phyloP scores from a whole-genome alignment of 108 stramenopile species.

The Cylindrotheca fusiformis region DNA sequence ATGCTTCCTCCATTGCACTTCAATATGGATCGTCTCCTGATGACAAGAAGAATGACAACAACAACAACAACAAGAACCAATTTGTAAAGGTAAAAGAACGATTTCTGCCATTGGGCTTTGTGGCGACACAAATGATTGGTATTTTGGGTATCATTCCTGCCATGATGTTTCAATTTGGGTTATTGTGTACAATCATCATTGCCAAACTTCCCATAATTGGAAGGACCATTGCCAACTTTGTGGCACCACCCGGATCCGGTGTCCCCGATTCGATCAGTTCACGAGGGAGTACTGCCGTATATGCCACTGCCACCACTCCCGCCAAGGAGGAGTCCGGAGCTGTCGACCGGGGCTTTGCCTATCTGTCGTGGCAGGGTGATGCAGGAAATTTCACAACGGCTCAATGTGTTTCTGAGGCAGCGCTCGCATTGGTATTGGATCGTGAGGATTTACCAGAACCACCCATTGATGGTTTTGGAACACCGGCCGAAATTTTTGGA shows the following conservation, averaged over 20 bases:
- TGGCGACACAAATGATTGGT: slow-evolving; percentile 1
- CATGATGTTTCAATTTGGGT: slow-evolving; percentile 10
- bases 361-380: slow-evolving; percentile 39
- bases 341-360: slow-evolving; percentile 26
- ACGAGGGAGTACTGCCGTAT: slow-evolving; percentile 24
- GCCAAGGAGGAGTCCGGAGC: neutral
- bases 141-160: slow-evolving; percentile 32
- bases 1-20: slow-evolving; percentile 36
- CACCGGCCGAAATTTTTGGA: slow-evolving; percentile 44
- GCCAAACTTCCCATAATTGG: slow-evolving; percentile 28
- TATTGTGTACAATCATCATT: neutral
- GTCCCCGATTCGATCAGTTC: slow-evolving; percentile 24
- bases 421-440: slow-evolving; percentile 31
- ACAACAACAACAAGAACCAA: too few species aligned
- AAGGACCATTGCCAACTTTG: slow-evolving; percentile 4
- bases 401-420: slow-evolving; percentile 39
- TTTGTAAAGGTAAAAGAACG: slow-evolving; percentile 34
- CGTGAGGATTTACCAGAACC: slow-evolving; percentile 25
- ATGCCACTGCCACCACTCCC: slow-evolving; percentile 25
- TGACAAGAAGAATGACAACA: too few species aligned
- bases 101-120: slow-evolving; percentile 33
- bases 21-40: slow-evolving; percentile 43
- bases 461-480: slow-evolving; percentile 50
- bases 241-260: slow-evolving; percentile 39
- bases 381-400: slow-evolving; percentile 45